Percentiles rank a stretch among this genome's conserved stretches.
Conservation (phyloP, 768 basidiomycete genomes). For the Termitomyces sp. region DNA sequence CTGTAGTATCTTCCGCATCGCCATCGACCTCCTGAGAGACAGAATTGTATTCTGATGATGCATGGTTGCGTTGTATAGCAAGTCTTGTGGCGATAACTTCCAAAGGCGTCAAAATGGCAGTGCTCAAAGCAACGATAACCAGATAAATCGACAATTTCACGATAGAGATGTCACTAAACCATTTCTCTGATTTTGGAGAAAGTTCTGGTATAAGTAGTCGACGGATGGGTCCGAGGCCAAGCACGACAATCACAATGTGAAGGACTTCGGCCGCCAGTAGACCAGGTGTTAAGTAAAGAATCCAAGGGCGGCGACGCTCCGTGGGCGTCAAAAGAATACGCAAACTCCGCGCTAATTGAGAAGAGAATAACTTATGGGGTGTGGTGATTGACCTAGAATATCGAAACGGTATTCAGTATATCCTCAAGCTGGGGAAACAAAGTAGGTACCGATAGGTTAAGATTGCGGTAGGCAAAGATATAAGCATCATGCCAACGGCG, state of each 20-base stretch:
- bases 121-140: constrained; percentile 48
- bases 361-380: constrained; percentile 67
- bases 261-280: constrained; percentile 54
- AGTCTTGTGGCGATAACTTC: constrained; percentile 77
- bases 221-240: constrained; percentile 41
- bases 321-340: constrained; percentile 76
- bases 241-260: constrained; percentile 40
- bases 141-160: constrained; percentile 53
- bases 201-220: constrained; percentile 40
- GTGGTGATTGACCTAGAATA: constrained; percentile 70
- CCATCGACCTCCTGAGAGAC: constrained; percentile 69
- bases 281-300: constrained; percentile 74
- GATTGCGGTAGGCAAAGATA: constrained; percentile 64
- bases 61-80: constrained; percentile 82
- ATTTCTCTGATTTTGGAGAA: constrained; percentile 22
- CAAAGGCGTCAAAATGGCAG: constrained; percentile 60
- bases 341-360: constrained; percentile 50
- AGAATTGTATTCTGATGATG: constrained; percentile 68
- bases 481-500: constrained; percentile 56
- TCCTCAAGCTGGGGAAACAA: neutral
- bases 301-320: constrained; percentile 74
- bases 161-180: constrained; percentile 37
- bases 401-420: constrained; percentile 2
- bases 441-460: constrained; percentile 65
- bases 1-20: constrained; percentile 50